Conservation (phyloP, 2,329 filamentous ascomycete genomes). For the Penicillium sp. region DNA sequence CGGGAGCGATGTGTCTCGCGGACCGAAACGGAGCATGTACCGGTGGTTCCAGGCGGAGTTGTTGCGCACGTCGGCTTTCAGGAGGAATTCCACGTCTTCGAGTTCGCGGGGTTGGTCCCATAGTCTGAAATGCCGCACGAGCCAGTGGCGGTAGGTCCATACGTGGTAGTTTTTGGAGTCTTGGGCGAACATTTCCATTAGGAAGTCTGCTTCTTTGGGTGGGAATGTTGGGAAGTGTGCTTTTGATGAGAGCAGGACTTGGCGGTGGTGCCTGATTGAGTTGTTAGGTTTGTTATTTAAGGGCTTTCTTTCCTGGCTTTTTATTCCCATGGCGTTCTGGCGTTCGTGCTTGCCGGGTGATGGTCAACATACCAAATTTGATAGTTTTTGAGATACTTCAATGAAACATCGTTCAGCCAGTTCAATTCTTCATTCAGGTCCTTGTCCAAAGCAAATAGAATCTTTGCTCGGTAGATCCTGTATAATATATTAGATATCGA, state of each 20-base stretch:
- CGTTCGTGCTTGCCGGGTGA: background rate
- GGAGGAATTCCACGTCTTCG: conserved; percentile 59
- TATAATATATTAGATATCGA: conserved; percentile 9
- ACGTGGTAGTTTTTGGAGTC: conserved; percentile 98
- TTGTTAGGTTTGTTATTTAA: background rate
- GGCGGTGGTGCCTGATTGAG: conserved; percentile 48
- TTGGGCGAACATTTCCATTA: conserved; percentile 67
- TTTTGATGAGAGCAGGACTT: conserved; percentile 46
- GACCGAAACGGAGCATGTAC: conserved; percentile 80
- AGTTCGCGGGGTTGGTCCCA: conserved; percentile 56
- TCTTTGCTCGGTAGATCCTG: conserved; percentile 76
- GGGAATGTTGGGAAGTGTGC: conserved; percentile 48
- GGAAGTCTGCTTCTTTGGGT: conserved; percentile 62
- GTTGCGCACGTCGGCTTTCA: conserved; percentile 77
- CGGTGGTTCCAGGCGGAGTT: conserved; percentile 97
- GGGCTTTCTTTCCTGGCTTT: background rate
- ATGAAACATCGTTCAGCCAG: conserved; percentile 78
- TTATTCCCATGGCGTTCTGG: background rate
- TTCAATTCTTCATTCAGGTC: conserved; percentile 62
- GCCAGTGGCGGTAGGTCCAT: conserved; percentile 84
- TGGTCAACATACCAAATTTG: conserved; percentile 66
- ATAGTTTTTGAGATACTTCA: conserved; percentile 90
- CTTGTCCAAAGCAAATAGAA: conserved; percentile 58
- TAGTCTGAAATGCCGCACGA: conserved; percentile 56
- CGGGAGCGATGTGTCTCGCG: conserved; percentile 39